Percentiles rank a stretch among this genome's conserved stretches.
Conservation (phyloP, 306 rosid genomes). For the Castanea sativa region DNA sequence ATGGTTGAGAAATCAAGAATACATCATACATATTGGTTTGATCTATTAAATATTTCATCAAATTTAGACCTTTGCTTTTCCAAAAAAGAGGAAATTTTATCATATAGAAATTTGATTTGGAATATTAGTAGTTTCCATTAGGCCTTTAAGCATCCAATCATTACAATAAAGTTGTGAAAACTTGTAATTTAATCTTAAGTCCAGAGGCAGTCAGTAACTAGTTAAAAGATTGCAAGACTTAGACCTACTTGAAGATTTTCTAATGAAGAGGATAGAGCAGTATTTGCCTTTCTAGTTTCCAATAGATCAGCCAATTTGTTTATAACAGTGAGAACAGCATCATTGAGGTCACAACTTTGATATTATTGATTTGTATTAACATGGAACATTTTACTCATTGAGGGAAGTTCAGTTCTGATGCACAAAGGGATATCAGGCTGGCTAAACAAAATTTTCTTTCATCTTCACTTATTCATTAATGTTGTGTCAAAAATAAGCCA, state of each 20-base stretch:
- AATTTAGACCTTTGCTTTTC: neutral
- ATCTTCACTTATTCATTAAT: neutral
- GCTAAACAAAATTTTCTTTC: neutral
- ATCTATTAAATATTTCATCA: neutral
- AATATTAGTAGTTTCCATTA: neutral
- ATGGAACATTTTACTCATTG: neutral
- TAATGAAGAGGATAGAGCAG: neutral
- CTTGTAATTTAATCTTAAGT: neutral
- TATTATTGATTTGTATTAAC: neutral
- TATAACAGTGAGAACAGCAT: neutral
- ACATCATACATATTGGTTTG: neutral
- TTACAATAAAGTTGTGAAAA: neutral
- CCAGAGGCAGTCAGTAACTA: neutral
- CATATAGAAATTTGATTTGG: neutral
- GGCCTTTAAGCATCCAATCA: neutral
- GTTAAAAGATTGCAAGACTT: slow-evolving; percentile 4
- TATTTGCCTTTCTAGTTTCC: neutral
- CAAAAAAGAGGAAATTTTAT: neutral
- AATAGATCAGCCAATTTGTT: neutral
- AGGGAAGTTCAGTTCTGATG: neutral
- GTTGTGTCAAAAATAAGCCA: neutral
- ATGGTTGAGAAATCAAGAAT: neutral
- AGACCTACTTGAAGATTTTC: neutral
- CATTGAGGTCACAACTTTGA: neutral
- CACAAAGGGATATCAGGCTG: neutral